These are phyloP conservation scores for Monascus ruber DNA, from an alignment of 2,329 filamentous ascomycete genomes.

Conservation along the genomic window DNA sequence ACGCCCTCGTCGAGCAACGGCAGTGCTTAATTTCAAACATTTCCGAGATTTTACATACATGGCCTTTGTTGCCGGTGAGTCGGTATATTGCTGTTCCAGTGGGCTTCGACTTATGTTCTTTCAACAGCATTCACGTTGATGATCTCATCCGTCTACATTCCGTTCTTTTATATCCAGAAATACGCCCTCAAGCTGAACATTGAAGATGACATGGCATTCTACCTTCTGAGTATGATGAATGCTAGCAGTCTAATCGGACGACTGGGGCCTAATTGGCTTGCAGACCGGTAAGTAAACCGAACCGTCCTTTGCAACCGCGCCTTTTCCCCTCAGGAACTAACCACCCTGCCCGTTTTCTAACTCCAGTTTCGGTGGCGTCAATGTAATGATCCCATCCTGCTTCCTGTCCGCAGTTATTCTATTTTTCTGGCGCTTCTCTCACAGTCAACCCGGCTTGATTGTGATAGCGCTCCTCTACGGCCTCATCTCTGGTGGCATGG, in stretches of 20 bases:
- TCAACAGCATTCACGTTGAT: slow-evolving; percentile 22
- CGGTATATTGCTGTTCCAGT: slow-evolving; percentile 19
- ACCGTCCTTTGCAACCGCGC: slow-evolving; percentile 5
- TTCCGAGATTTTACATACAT: not conserved
- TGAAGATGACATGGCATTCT: slow-evolving; percentile 27
- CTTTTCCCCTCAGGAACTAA: too few relatives aligned
- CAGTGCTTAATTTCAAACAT: too few relatives aligned
- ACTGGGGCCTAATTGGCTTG: slow-evolving; percentile 32
- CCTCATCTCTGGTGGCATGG: slow-evolving; percentile 28
- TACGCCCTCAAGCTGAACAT: slow-evolving; percentile 29
- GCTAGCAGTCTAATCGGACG: slow-evolving; percentile 37
- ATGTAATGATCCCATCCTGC: not conserved
- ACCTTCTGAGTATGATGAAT: slow-evolving; percentile 38
- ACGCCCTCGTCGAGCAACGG: too few relatives aligned
- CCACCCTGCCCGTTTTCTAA: too few relatives aligned
- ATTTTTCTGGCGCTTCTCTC: slow-evolving; percentile 10
- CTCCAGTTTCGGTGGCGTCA: not conserved
- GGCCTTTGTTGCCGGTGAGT: not conserved
- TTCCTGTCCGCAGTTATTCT: slow-evolving; percentile 25
- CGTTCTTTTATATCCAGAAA: slow-evolving; percentile 23
- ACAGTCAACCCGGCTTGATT: slow-evolving; percentile 10
- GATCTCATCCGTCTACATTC: slow-evolving; percentile 34
- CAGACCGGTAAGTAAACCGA: slow-evolving; percentile 26
- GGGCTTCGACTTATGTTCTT: slow-evolving; percentile 1
- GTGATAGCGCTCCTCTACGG: slow-evolving; percentile 25